Percentiles rank a stretch among this genome's conserved stretches.
Evolutionary conservation across 495 filamentous ascomycete genomes (phyloP).

Genomic region (Aspergillus cavernicola): DNA sequence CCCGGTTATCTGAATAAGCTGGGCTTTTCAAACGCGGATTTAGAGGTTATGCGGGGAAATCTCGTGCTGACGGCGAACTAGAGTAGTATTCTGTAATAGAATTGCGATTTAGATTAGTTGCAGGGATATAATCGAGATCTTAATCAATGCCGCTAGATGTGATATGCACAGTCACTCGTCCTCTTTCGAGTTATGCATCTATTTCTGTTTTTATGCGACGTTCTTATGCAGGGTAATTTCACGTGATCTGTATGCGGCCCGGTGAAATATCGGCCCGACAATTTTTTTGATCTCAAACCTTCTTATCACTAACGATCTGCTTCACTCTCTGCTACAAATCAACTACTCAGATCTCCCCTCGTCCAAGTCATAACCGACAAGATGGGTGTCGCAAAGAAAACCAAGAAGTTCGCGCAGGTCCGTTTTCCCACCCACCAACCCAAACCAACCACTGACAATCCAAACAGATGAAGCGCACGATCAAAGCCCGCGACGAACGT

Average conservation of each 20-base stretch:
- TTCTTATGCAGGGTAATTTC: neutral
- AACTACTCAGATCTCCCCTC: neutral
- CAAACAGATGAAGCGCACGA: constrained; percentile 56
- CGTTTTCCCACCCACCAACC: neutral
- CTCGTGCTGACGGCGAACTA: neutral
- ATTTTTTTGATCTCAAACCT: neutral
- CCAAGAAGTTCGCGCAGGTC: constrained; percentile 58
- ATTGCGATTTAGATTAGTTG: neutral
- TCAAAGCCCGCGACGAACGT: constrained; percentile 59
- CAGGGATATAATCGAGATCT: too few relatives aligned
- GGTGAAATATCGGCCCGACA: neutral
- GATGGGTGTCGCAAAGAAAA: constrained; percentile 64
- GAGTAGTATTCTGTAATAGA: neutral
- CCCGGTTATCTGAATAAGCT: constrained; percentile 1
- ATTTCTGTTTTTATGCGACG: neutral
- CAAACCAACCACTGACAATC: neutral
- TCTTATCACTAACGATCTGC: neutral
- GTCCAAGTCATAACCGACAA: constrained; percentile 7
- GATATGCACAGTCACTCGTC: neutral
- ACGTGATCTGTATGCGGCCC: neutral
- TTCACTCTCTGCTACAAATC: neutral
- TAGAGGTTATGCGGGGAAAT: neutral
- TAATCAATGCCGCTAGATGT: neutral
- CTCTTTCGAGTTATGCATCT: neutral
- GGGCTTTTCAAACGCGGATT: constrained; percentile 1